These are phyloP conservation scores for Sarocladium kiliense DNA, from an alignment of 2,329 filamentous ascomycete genomes.

Conservation along the genomic window DNA sequence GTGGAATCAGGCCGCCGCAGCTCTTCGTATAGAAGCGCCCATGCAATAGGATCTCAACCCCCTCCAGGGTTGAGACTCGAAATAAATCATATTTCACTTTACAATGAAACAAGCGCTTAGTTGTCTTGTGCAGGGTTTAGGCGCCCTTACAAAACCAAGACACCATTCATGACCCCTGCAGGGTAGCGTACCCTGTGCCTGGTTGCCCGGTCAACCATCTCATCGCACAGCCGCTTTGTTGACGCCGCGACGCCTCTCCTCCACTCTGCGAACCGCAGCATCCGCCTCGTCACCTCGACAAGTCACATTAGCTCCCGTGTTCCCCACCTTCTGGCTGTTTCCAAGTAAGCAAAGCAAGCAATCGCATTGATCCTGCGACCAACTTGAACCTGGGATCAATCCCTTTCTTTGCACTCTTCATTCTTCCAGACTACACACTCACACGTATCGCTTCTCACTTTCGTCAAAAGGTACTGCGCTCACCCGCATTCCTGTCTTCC, in stretches of 20 bases:
- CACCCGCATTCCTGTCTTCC: not conserved
- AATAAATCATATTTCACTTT: no score
- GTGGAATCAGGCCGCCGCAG: no score
- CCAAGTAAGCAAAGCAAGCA: not conserved
- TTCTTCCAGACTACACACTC: not conserved
- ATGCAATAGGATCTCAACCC: no score
- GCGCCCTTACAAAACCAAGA: no score
- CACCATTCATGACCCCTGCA: not conserved
- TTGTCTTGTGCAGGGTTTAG: not conserved
- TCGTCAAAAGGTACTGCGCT: not conserved
- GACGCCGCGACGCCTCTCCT: not conserved
- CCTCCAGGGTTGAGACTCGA: no score
- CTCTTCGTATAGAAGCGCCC: no score
- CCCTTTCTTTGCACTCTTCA: not conserved
- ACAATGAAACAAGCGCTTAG: not conserved
- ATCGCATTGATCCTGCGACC: not conserved
- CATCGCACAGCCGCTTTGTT: not conserved
- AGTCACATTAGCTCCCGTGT: conserved; percentile 6
- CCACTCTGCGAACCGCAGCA: not conserved
- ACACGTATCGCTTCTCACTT: not conserved
- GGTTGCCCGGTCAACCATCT: conserved; percentile 2
- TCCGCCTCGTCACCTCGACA: conserved; percentile 7
- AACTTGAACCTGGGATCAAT: not conserved
- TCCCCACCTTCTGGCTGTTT: not conserved
- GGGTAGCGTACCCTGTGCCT: not conserved